Base-by-base conservation (phyloP, 163 green algal genomes). In the Chlamydomonas reinhardtii region DNA sequence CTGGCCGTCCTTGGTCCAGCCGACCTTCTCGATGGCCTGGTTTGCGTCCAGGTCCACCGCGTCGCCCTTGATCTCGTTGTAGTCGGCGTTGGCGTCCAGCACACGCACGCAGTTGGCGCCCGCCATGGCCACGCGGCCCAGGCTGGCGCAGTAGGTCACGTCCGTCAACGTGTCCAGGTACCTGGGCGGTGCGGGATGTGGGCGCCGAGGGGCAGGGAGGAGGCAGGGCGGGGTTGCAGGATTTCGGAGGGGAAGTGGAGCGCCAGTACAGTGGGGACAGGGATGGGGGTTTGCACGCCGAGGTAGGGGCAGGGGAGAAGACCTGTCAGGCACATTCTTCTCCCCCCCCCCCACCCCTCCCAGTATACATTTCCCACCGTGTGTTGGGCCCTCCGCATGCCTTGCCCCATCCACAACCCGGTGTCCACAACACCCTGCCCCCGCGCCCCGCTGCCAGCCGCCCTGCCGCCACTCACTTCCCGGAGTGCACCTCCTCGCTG, bases 1-100 rank as follows among this genome's bases (percentile, higher is more conserved):
- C 90, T 96, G 93, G 4, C 93, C 93, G 77, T 96, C 93, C 24
- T 74, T 68, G 17, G 90, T 95, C 94, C 94, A 97, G 34, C 86
- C 88, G 32, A 96, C 73, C 39, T 86, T 83, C 48, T 90, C 76
- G 64, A 92, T 80, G 25, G 73, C 52, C 80, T 94, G 88, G 65
- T 88, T 86, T 20, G 86, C 76, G 22, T 91, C 78, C 72, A 95
- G 89, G 82, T 95, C 90, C 15, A 95, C 87, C 15, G 87, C 88
- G 31, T 97, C 93, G 9, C 64, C 72, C 74, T 88, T 88, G 27
- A 94, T 74, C 82, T 96, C 94, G 31, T 73, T 72, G 73, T 93
- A 93, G 65, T 94, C 89, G 25, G 90, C 89, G 25, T 86, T 82
- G 29, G 85, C 83, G 72, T 91, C 86, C 89, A 92, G 56, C 29